phyloP scores from a whole-genome alignment of 805 yeast species.

The Candida wancherniae region DNA sequence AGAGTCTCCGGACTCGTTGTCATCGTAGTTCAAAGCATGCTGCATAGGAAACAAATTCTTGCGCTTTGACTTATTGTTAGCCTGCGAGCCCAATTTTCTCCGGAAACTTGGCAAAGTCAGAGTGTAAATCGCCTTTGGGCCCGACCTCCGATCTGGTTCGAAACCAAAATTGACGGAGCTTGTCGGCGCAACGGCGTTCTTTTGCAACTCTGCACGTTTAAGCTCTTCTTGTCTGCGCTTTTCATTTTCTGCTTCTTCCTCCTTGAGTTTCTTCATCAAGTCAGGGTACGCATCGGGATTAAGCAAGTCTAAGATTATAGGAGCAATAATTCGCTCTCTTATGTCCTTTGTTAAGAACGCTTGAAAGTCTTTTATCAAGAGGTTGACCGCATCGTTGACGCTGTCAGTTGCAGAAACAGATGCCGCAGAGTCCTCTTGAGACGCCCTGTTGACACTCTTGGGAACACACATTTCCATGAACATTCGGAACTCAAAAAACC shows the following conservation, averaged over 20 bases:
- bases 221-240: constrained; percentile 4
- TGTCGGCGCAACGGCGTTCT: constrained; percentile 1
- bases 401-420: constrained; percentile 8
- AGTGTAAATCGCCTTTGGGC: constrained; percentile 5
- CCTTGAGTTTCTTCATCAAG: constrained; percentile 31
- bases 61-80: constrained; percentile 23
- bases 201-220: background rate
- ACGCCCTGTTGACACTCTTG: constrained; percentile 34
- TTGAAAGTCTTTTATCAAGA: constrained; percentile 60
- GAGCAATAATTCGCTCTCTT: constrained; percentile 67
- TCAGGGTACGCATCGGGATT: constrained; percentile 57
- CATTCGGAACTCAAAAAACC: constrained; percentile 43
- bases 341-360: constrained; percentile 64
- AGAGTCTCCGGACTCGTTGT: constrained; percentile 28
- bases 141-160: background rate
- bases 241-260: constrained; percentile 21
- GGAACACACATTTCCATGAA: constrained; percentile 58
- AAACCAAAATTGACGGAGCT: constrained; percentile 1
- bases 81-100: constrained; percentile 24
- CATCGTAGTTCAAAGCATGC: constrained; percentile 48
- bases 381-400: constrained; percentile 54
- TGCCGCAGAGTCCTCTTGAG: constrained; percentile 16
- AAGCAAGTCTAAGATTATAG: constrained; percentile 57
- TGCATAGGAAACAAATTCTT: constrained; percentile 44
- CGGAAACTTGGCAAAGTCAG: constrained; percentile 31